Evolutionary conservation across 768 basidiomycete genomes (phyloP), one percentile per base, ranked within the genome.

Genomic region (Leccinum subgranulosum): DNA sequence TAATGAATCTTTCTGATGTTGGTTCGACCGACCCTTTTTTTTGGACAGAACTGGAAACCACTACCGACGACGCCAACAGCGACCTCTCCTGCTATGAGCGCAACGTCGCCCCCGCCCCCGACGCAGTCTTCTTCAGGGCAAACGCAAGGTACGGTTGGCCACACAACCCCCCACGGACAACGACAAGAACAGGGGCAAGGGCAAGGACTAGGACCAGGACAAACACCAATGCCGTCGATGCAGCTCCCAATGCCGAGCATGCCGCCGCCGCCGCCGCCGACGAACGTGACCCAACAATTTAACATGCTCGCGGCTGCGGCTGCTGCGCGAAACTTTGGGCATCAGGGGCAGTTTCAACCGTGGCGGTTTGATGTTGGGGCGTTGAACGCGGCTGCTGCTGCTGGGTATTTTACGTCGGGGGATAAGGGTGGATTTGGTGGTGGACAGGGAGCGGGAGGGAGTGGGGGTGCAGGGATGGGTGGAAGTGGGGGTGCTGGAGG

Each of bases 41-140:
- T 39, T 36, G 6, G 9, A 58, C 49, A 85, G 84, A 78, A 81
- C 57, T 85, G 80, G 76, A 85, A 81, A 70, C 84, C 84, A n/a
- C 82, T 82, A 15, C 62, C 67, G 19, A 45, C 59, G 25, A 48
- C 56, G 15, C n/a, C 57, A 21, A 23, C 45, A 12, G 15, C 48
- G 17, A 54, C 50, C 3, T 59, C 63, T 12, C 53, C 64, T 8
- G 15, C 31, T 4, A 25, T 45, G 41, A 36, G 43, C 4, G 17
- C 34, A 3, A 51, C 41, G 2, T 56, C 57, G 1, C 28, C 51
- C 1, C 9, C 17, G 28, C 54, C 60, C 28, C 19, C 65, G 31
- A 52, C 49, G 11, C 56, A 57, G 48, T 19, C n/a, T 19, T 43
- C 41, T 43, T 19, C 43, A 8, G 27, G 57, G 4, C 55, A 45